Evolutionary conservation across 495 filamentous ascomycete species (phyloP), one percentile per base, ranked within the genome.

Genomic region (Aspergillus egyptiacus): DNA sequence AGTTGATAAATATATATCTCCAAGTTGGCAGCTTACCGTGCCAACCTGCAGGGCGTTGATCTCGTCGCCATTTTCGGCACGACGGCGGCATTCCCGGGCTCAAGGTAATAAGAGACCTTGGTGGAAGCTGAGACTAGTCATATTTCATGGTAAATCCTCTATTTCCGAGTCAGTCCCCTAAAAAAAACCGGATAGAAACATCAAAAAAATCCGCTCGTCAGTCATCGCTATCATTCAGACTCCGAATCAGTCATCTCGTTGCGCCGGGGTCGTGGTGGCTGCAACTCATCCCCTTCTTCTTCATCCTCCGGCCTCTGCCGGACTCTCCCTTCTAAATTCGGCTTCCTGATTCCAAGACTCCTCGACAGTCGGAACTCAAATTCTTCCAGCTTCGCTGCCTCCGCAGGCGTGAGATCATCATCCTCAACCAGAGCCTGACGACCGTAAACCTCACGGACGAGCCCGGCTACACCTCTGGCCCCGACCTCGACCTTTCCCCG

Each of bases 71-170:
- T 98, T 85, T 97, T 93, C 62, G 93, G 93, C 66, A 97, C 87
- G 86, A 98, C 83, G 93, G 93, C 59, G 93, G 97, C 83, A 98
- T 97, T n/a, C n/a, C n/a, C 87, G 96, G 96, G 93, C 85, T 97
- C 59, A 87, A 91, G 58, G 45, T 64, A 95, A 80, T 96, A 94
- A 85, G 91, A 97, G 83, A 84, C 78, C 5, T 27, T 5, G n/a
- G n/a, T n/a, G n/a, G n/a, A n/a, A n/a, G n/a, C n/a, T n/a, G n/a
- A n/a, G n/a, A n/a, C n/a, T n/a, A n/a, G n/a, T n/a, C n/a, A n/a
- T n/a, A n/a, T n/a, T n/a, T n/a, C n/a, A n/a, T n/a, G n/a, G n/a
- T n/a, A n/a, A n/a, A n/a, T n/a, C n/a, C n/a, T n/a, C n/a, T n/a
- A n/a, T n/a, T n/a, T n/a, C n/a, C n/a, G n/a, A n/a, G n/a, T n/a